A percentile compares a stretch with the other conserved stretches of the same genome.
These are phyloP conservation scores for Lentinula edodes DNA, from an alignment of 768 basidiomycete species.

Conservation along the genomic window DNA sequence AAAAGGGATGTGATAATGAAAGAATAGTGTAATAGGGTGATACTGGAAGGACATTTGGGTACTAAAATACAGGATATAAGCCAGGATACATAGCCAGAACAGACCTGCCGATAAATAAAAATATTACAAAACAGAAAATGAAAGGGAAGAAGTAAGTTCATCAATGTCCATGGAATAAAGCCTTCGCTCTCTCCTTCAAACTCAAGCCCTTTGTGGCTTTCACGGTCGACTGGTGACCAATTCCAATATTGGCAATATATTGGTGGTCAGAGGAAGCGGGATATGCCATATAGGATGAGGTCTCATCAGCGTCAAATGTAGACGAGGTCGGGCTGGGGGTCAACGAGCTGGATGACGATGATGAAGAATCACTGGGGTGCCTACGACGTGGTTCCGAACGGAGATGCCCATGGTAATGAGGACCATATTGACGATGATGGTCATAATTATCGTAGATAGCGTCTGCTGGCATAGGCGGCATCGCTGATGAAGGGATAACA, in stretches of 20 bases:
- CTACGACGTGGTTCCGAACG: neutral
- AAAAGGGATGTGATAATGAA: no score
- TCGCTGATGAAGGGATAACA: neutral
- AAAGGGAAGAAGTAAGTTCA: no score
- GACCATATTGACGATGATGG: neutral
- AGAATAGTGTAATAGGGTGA: no score
- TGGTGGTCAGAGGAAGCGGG: neutral
- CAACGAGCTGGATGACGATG: neutral
- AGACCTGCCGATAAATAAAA: no score
- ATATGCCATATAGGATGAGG: neutral
- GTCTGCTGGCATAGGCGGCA: neutral
- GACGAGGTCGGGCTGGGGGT: neutral
- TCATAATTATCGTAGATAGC: neutral
- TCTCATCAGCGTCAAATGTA: neutral
- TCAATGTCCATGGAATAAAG: conserved; percentile 3
- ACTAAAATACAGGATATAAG: no score
- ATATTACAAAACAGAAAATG: no score
- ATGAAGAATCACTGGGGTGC: neutral
- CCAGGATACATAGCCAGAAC: no score
- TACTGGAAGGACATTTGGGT: no score
- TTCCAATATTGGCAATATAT: neutral
- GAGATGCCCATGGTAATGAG: neutral
- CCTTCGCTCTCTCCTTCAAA: conserved; percentile 1
- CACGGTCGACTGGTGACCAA: neutral
- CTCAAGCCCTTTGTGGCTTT: neutral